phyloP scores from a whole-genome alignment of 805 yeast genomes.

The Kodamaea kaohsiungensis region DNA sequence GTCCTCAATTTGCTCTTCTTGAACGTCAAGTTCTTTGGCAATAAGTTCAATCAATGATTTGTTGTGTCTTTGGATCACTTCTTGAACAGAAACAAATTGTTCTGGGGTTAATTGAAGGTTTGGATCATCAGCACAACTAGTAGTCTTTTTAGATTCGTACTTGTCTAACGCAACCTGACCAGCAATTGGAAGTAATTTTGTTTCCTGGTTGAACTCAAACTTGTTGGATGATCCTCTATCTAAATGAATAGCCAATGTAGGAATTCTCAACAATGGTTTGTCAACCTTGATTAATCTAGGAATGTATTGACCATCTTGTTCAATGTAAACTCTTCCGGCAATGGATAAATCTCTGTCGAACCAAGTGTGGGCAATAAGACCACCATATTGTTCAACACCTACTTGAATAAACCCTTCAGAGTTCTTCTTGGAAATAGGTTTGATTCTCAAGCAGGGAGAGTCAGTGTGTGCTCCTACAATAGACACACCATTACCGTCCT shows the following conservation, averaged over 20 bases:
- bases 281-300: slow-evolving; percentile 77
- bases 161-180: slow-evolving; percentile 48
- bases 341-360: slow-evolving; percentile 89
- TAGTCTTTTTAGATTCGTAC: slow-evolving; percentile 18
- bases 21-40: slow-evolving; percentile 62
- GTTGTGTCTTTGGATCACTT: slow-evolving; percentile 75
- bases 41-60: slow-evolving; percentile 65
- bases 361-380: slow-evolving; percentile 97
- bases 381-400: slow-evolving; percentile 95
- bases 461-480: slow-evolving; percentile 97
- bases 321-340: slow-evolving; percentile 88
- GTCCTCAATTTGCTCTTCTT: slow-evolving; percentile 69
- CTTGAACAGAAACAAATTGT: slow-evolving; percentile 64
- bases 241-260: slow-evolving; percentile 92
- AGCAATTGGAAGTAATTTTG: slow-evolving; percentile 83
- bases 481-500: slow-evolving; percentile 78
- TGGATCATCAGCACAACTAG: slow-evolving; percentile 50
- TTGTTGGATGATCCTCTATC: slow-evolving; percentile 73
- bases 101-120: slow-evolving; percentile 47
- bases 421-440: slow-evolving; percentile 75
- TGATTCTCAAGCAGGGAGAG: slow-evolving; percentile 84
- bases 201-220: slow-evolving; percentile 87
- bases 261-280: slow-evolving; percentile 85
- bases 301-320: slow-evolving; percentile 47
- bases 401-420: slow-evolving; percentile 81